A percentile compares a stretch with the other conserved stretches of the same genome.
Evolutionary conservation across 2,329 filamentous ascomycete genomes (phyloP).

Genomic region (Fusarium sambucinum): DNA sequence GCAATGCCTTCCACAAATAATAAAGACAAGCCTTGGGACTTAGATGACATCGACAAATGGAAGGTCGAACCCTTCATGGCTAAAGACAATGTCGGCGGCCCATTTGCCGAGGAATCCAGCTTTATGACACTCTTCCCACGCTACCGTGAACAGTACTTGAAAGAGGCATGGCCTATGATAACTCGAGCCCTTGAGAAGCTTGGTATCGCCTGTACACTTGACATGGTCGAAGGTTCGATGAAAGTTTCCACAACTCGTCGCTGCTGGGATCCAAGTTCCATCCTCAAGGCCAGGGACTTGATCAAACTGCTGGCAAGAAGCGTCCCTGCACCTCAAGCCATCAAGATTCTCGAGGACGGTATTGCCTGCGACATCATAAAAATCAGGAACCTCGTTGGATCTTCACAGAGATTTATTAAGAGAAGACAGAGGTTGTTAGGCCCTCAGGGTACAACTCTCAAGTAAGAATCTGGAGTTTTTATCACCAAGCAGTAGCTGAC

Average conservation of each 20-base stretch:
- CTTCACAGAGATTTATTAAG: too few species aligned
- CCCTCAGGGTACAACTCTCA: conserved; percentile 82
- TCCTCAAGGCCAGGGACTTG: conserved; percentile 92
- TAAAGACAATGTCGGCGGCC: conserved; percentile 85
- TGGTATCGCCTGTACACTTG: conserved; percentile 90
- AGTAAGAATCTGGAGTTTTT: too few species aligned
- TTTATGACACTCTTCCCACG: conserved; percentile 90
- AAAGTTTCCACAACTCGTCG: conserved; percentile 92
- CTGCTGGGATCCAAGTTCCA: conserved; percentile 90
- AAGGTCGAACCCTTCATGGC: conserved; percentile 89
- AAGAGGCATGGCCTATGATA: conserved; percentile 91
- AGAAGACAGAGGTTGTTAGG: too few species aligned
- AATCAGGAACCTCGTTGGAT: conserved; percentile 88
- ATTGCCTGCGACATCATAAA: conserved; percentile 96
- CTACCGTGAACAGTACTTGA: conserved; percentile 95
- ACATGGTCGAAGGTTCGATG: conserved; percentile 96
- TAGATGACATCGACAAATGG: conserved; percentile 98
- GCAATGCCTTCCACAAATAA: conserved; percentile 89
- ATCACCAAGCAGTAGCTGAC: too few species aligned
- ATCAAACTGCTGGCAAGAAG: conserved; percentile 93
- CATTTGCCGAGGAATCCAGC: conserved; percentile 92
- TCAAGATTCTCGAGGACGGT: conserved; percentile 94
- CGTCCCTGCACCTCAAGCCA: conserved; percentile 90
- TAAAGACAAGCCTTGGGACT: conserved; percentile 93
- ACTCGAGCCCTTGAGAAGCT: conserved; percentile 87